Evolutionary conservation across 2,329 filamentous ascomycete species (phyloP).

Genomic region (Fusarium praegraminearum): DNA sequence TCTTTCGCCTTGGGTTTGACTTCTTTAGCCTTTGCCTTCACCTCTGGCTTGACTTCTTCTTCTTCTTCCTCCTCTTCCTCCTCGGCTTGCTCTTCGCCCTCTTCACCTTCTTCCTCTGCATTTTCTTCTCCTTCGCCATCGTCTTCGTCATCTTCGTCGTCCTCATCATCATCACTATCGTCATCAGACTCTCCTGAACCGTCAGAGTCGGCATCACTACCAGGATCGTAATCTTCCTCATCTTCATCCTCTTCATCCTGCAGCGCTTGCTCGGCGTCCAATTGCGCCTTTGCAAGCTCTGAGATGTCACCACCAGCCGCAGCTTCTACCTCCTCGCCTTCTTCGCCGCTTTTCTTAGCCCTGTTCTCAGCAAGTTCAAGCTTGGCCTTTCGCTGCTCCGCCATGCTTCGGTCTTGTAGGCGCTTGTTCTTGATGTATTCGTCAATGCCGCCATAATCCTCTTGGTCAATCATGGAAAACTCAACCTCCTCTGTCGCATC

Average conservation of each 20-base stretch:
- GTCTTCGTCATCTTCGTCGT: constrained; percentile 54
- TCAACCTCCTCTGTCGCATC: constrained; percentile 71
- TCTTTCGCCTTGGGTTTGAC: too few species aligned
- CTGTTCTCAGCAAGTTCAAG: constrained; percentile 70
- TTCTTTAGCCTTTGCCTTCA: constrained; percentile 7
- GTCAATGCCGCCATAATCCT: constrained; percentile 74
- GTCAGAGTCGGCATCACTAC: constrained; percentile 69
- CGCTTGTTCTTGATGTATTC: constrained; percentile 71
- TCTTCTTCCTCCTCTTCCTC: constrained; percentile 42
- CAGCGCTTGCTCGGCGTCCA: constrained; percentile 64
- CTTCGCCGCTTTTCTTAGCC: constrained; percentile 60
- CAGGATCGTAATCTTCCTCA: constrained; percentile 75
- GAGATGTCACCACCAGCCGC: constrained; percentile 57
- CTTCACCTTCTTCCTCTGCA: constrained; percentile 43
- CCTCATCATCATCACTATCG: constrained; percentile 57
- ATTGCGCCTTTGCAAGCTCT: constrained; percentile 63
- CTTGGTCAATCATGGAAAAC: constrained; percentile 77
- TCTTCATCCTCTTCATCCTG: constrained; percentile 73
- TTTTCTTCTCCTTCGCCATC: constrained; percentile 49
- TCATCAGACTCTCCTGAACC: constrained; percentile 69
- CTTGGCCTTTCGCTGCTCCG: constrained; percentile 74
- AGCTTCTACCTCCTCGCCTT: constrained; percentile 51
- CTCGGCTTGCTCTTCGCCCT: constrained; percentile 36
- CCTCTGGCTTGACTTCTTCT: constrained; percentile 32
- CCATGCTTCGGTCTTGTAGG: constrained; percentile 76